These are phyloP conservation scores for Malassezia restricta DNA, from an alignment of 1,284 basidiomycete genomes.

Conservation along the genomic window DNA sequence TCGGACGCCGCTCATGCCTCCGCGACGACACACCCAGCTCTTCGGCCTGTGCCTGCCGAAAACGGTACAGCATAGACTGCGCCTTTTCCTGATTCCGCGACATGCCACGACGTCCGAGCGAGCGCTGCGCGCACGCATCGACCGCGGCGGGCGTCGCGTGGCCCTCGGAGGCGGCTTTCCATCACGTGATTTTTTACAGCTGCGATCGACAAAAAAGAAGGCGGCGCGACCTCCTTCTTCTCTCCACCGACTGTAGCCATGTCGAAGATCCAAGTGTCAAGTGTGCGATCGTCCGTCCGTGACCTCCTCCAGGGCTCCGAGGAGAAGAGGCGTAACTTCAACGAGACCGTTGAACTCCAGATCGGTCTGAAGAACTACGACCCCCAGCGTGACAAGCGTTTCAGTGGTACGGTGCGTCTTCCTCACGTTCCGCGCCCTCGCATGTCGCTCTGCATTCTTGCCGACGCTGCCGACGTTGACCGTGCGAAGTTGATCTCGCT, in stretches of 20 bases:
- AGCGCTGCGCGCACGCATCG: not conserved
- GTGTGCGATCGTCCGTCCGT: conserved; percentile 41
- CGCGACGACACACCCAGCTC: conserved; percentile 68
- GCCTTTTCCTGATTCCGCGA: conserved; percentile 44
- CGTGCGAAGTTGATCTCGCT: conserved; percentile 93
- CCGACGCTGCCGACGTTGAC: conserved; percentile 97
- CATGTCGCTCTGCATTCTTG: conserved; percentile 99
- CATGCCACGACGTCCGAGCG: conserved; percentile 19
- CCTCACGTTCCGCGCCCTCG: conserved; percentile 93
- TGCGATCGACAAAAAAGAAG: not conserved
- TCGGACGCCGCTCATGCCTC: conserved; percentile 65
- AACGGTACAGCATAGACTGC: conserved; percentile 88
- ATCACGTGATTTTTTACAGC: conserved; percentile 16
- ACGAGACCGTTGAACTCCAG: conserved; percentile 46
- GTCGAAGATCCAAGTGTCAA: conserved; percentile 42
- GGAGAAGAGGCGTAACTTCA: conserved; percentile 45
- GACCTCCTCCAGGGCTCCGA: conserved; percentile 39
- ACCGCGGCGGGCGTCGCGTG: not conserved
- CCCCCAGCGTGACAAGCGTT: conserved; percentile 47
- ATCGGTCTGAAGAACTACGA: conserved; percentile 47
- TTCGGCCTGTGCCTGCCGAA: conserved; percentile 87
- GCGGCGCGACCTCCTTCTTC: not conserved
- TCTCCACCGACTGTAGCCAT: conserved; percentile 7
- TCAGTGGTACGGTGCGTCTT: conserved; percentile 54
- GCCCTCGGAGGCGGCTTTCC: not conserved